These are phyloP conservation scores for Colletotrichum melonis DNA, from an alignment of 2,329 filamentous ascomycete genomes.

Conservation along the genomic window DNA sequence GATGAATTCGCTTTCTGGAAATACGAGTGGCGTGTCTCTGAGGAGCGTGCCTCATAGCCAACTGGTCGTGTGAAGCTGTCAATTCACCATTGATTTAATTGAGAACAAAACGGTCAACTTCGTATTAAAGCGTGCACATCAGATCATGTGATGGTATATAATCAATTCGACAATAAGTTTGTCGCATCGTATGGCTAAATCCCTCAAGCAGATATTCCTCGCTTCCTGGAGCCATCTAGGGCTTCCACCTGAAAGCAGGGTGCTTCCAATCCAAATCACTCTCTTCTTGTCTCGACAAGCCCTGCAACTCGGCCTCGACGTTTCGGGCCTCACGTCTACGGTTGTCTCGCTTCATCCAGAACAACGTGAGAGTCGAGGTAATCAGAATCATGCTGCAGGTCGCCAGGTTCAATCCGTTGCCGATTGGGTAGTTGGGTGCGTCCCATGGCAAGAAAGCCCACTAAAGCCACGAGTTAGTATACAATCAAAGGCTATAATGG, in stretches of 20 bases:
- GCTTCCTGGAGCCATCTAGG: constrained; percentile 28
- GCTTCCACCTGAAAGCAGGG: constrained; percentile 70
- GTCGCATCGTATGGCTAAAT: neutral
- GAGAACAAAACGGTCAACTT: no score
- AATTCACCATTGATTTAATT: no score
- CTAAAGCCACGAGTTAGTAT: neutral
- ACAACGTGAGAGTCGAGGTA: constrained; percentile 56
- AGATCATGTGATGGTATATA: no score
- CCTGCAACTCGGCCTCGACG: constrained; percentile 59
- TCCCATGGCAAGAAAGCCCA: constrained; percentile 74
- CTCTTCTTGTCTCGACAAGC: constrained; percentile 62
- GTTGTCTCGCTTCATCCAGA: constrained; percentile 75
- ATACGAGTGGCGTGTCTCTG: no score
- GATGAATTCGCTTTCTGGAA: no score
- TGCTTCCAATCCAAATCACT: constrained; percentile 75
- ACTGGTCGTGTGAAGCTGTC: no score
- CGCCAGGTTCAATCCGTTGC: constrained; percentile 77
- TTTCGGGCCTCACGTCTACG: constrained; percentile 41
- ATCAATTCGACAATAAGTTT: no score
- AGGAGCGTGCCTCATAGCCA: no score
- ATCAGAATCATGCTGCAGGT: constrained; percentile 68
- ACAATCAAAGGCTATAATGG: neutral
- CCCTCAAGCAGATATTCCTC: neutral
- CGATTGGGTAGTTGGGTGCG: constrained; percentile 74
- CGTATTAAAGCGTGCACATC: no score